These are phyloP conservation scores for Xylaria scruposa DNA, from an alignment of 495 filamentous ascomycete species.

Conservation along the genomic window DNA sequence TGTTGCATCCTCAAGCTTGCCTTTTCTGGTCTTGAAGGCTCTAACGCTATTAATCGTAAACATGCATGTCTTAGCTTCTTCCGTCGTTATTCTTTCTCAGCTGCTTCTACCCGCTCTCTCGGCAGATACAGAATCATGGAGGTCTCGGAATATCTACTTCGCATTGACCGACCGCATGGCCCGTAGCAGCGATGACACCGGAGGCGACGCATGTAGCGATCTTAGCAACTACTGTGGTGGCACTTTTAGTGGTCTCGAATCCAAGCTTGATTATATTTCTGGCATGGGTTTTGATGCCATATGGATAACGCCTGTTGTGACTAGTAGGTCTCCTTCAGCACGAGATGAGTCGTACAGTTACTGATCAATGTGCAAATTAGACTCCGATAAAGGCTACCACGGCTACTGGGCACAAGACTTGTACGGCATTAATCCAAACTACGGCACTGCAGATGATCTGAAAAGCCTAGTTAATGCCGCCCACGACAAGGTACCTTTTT, in stretches of 20 bases:
- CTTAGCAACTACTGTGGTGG: slow-evolving; percentile 75
- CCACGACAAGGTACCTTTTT: slow-evolving; percentile 28
- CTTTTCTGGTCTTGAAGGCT: neutral
- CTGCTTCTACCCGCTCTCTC: slow-evolving; percentile 33
- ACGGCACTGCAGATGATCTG: slow-evolving; percentile 71
- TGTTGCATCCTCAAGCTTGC: neutral
- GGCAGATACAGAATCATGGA: slow-evolving; percentile 45
- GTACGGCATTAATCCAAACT: slow-evolving; percentile 67
- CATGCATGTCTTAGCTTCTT: slow-evolving; percentile 31
- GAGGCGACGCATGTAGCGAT: slow-evolving; percentile 47
- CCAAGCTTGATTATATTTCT: slow-evolving; percentile 74
- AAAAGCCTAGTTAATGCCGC: slow-evolving; percentile 61
- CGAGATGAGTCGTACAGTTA: slow-evolving; percentile 13
- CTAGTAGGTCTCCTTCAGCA: slow-evolving; percentile 35
- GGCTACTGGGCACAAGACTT: slow-evolving; percentile 80
- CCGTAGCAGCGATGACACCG: slow-evolving; percentile 49
- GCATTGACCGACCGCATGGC: slow-evolving; percentile 79
- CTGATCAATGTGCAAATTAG: slow-evolving; percentile 29
- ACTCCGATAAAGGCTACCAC: slow-evolving; percentile 61
- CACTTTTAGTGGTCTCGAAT: slow-evolving; percentile 73
- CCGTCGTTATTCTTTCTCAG: slow-evolving; percentile 31
- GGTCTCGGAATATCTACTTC: slow-evolving; percentile 69
- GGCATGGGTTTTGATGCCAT: slow-evolving; percentile 82
- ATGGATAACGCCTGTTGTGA: slow-evolving; percentile 81
- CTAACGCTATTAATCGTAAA: slow-evolving; percentile 7